phyloP scores from a whole-genome alignment of 352 stramenopile species.

The Nothophytophthora sp. region DNA sequence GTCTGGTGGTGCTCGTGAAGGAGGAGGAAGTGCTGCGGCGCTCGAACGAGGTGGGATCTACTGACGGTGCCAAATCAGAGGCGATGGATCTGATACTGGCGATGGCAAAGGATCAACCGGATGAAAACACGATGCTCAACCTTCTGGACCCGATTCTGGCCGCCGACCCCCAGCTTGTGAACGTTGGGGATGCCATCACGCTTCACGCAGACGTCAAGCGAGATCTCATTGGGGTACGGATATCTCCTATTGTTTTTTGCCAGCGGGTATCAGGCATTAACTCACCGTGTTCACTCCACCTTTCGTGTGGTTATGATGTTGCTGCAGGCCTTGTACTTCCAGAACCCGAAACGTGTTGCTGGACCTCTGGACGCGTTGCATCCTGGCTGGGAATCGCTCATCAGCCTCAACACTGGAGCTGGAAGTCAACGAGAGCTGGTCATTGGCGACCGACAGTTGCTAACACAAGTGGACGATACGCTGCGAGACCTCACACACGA shows the following conservation, averaged over 20 bases:
- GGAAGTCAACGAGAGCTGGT: constrained; percentile 8
- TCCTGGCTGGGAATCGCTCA: constrained; percentile 57
- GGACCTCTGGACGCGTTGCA: constrained; percentile 49
- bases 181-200: constrained; percentile 14
- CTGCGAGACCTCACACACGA: constrained; percentile 47
- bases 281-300: constrained; percentile 1
- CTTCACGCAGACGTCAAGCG: constrained; percentile 34
- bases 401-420: constrained; percentile 28
- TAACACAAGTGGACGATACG: constrained; percentile 50
- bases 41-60: constrained; percentile 1
- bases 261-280: not conserved
- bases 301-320: not conserved
- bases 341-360: constrained; percentile 48
- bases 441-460: constrained; percentile 19
- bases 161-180: constrained; percentile 34
- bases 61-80: not conserved
- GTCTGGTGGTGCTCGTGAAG: constrained; percentile 47
- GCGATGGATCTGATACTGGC: constrained; percentile 13
- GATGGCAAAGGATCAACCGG: constrained; percentile 28
- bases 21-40: constrained; percentile 40
- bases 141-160: constrained; percentile 48
- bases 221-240: constrained; percentile 56
- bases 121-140: constrained; percentile 36
- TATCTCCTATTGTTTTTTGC: not conserved
- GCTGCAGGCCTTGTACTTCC: constrained; percentile 58